Conservation (phyloP, 2,329 filamentous ascomycete species). For the Magnaporthiopsis incrustans region DNA sequence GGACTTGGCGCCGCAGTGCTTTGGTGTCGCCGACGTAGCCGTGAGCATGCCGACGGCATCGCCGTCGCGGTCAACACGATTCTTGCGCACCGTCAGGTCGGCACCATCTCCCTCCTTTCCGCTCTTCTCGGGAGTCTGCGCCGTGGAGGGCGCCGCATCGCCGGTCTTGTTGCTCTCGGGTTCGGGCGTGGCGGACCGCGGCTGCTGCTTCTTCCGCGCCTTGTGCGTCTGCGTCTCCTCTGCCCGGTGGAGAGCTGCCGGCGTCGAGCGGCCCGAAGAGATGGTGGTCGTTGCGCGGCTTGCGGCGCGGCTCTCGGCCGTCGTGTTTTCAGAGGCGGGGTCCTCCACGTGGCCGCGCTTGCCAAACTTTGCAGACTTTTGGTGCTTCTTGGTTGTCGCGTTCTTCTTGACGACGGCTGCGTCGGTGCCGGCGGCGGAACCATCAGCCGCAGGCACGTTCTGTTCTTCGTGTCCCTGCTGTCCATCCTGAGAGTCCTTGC, state of each 20-base stretch:
- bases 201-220: not conserved
- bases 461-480: not conserved
- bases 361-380: not conserved
- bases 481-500: not conserved
- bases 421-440: not conserved
- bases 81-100: conserved; percentile 1
- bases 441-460: not conserved
- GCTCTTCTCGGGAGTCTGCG: not conserved
- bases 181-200: not conserved
- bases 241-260: not conserved
- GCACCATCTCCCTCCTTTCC: not conserved
- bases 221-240: not conserved
- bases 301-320: conserved; percentile 1
- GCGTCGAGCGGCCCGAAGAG: conserved; percentile 2
- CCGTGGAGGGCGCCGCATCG: not conserved
- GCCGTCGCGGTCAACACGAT: not conserved
- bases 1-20: too few species aligned
- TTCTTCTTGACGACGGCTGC: not conserved
- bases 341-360: not conserved
- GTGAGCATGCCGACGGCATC: not conserved
- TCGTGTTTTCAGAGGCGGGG: not conserved
- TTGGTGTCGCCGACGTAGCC: too few species aligned
- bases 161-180: not conserved
- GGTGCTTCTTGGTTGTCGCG: not conserved
- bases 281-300: not conserved